Base-by-base conservation (phyloP, 345 rosid genomes). In the Eucalyptus albens region DNA sequence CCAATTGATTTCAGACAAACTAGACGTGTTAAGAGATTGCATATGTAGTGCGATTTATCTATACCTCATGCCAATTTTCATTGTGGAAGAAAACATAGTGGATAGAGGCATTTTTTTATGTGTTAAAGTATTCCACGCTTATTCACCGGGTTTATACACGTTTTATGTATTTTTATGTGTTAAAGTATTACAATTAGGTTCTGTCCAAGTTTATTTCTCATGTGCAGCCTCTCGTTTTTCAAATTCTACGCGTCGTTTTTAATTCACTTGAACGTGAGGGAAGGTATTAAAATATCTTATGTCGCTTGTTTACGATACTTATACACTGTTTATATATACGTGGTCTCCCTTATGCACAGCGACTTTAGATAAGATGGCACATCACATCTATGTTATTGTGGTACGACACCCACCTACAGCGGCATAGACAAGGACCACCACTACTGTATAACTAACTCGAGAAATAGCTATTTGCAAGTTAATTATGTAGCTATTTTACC, bases 221-320 rank as follows among this genome's bases (percentile, higher is more conserved):
- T 6, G 5, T 40, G 9, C 15, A 21, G 2, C 5, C 15, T 6
- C 2, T 11, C 1, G 0, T 40, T 77, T 72, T 8, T 72, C 82
- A 33, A 15, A 33, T 33, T 72, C 2, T 22, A 16, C 2, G 4
- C 1, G 9, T 21, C 24, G 3, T 40, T 77, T 27, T 77, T 77
- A 40, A 77, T 3, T 37, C 5, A 19, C 15, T 11, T 6, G 3
- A 40, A 77, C 2, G 9, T 40, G 29, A 77, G 47, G 44, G 5
- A 5, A 77, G 1, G 5, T 77, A 14, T 21, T 77, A 21, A 77
- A 21, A 14, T 21, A 77, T 77, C 47, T 6, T 14, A 40, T 0
- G 0, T 37, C 1, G 1, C 6, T 37, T 33, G 15, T 37, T 72
- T 33, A 33, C 4, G 15, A 11, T 11, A 3, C 40, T 19, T 19